Evolutionary conservation across 352 stramenopile genomes (phyloP).

Genomic region (Pythium graminicola): DNA sequence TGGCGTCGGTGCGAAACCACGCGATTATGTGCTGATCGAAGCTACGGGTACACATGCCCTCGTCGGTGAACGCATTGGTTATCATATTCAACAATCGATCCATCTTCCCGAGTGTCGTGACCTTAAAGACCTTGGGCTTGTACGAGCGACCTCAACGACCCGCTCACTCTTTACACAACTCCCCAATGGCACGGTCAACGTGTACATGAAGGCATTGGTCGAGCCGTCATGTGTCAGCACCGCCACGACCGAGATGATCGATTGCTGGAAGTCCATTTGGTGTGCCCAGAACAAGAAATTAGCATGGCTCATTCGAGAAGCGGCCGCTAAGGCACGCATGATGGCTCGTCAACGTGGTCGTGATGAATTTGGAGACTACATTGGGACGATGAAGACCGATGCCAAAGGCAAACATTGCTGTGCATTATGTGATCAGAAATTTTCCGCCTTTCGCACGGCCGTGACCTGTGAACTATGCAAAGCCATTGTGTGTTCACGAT

Average conservation of each 20-base stretch:
- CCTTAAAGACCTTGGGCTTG: constrained; percentile 2
- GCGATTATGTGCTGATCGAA: constrained; percentile 47
- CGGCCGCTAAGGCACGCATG: not conserved
- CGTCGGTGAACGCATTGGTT: constrained; percentile 36
- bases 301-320: constrained; percentile 16
- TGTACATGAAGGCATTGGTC: constrained; percentile 25
- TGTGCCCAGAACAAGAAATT: constrained; percentile 35
- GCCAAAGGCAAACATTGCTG: constrained; percentile 17
- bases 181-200: constrained; percentile 21
- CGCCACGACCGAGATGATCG: constrained; percentile 20
- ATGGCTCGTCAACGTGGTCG: constrained; percentile 30
- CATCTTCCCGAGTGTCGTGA: constrained; percentile 17
- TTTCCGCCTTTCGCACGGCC: constrained; percentile 14
- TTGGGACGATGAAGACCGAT: constrained; percentile 14
- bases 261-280: constrained; percentile 21
- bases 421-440: constrained; percentile 4
- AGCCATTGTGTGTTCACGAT: constrained; percentile 12
- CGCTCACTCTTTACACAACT: constrained; percentile 15
- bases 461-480: constrained; percentile 16
- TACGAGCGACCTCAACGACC: constrained; percentile 9
- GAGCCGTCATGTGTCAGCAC: constrained; percentile 21
- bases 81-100: constrained; percentile 34
- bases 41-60: constrained; percentile 31
- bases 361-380: constrained; percentile 18
- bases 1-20: constrained; percentile 24